phyloP scores from a whole-genome alignment of 2,329 filamentous ascomycete species.

The Colletotrichum theobromicola region DNA sequence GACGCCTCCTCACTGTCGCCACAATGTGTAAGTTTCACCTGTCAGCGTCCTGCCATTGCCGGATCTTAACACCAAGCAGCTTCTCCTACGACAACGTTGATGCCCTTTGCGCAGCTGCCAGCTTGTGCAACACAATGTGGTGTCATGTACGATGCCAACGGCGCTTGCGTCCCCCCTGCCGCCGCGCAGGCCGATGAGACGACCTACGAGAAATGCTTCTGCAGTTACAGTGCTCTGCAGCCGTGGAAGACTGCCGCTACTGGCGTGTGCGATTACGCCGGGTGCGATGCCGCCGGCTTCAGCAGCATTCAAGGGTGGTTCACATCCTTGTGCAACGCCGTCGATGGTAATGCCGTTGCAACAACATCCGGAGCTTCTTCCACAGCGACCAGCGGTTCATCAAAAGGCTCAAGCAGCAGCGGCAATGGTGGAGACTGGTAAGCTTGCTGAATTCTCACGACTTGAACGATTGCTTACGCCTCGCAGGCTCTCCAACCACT shows the following conservation, averaged over 20 bases:
- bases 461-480: neutral
- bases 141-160: slow-evolving; percentile 72
- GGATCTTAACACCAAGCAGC: neutral
- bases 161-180: slow-evolving; percentile 69
- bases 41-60: neutral
- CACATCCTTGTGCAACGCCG: slow-evolving; percentile 64
- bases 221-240: slow-evolving; percentile 65
- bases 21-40: slow-evolving; percentile 19
- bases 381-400: slow-evolving; percentile 27
- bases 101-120: slow-evolving; percentile 65
- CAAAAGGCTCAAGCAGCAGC: slow-evolving; percentile 21
- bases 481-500: slow-evolving; percentile 71
- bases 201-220: slow-evolving; percentile 76
- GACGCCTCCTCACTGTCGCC: neutral
- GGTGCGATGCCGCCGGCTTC: slow-evolving; percentile 56
- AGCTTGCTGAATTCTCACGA: slow-evolving; percentile 25
- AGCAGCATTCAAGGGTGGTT: slow-evolving; percentile 74
- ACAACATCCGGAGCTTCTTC: slow-evolving; percentile 32
- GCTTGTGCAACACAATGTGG: slow-evolving; percentile 66
- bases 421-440: slow-evolving; percentile 53
- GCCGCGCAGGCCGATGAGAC: slow-evolving; percentile 50
- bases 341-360: slow-evolving; percentile 36
- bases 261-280: slow-evolving; percentile 64
- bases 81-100: slow-evolving; percentile 52
- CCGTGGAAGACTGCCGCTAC: slow-evolving; percentile 41